These are phyloP conservation scores for Apiospora marii DNA, from an alignment of 2,329 filamentous ascomycete genomes.

Conservation along the genomic window DNA sequence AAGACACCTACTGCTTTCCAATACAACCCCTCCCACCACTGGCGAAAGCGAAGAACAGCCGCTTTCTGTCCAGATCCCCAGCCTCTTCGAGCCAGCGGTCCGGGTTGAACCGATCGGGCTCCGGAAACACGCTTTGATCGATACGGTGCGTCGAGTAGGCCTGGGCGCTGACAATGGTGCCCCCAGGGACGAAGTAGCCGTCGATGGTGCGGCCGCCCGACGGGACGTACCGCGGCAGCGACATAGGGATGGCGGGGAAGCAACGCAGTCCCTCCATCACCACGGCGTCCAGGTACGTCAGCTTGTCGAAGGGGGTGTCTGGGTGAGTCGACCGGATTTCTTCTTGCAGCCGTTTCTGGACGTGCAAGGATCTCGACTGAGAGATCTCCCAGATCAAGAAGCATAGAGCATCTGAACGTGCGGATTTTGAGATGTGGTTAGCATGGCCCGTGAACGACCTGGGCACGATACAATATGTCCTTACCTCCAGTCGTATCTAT, in stretches of 20 bases:
- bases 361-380: conserved; percentile 58
- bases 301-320: conserved; percentile 52
- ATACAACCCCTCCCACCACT: conserved; percentile 71
- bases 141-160: conserved; percentile 67
- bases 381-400: conserved; percentile 78
- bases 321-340: conserved; percentile 57
- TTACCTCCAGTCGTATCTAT: conserved; percentile 71
- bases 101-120: conserved; percentile 80
- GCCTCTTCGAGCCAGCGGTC: conserved; percentile 82
- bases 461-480: background rate
- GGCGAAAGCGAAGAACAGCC: conserved; percentile 71
- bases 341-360: conserved; percentile 60
- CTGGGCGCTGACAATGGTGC: conserved; percentile 67
- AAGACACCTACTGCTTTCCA: conserved; percentile 67
- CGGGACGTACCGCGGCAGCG: conserved; percentile 67
- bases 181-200: conserved; percentile 59
- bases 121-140: conserved; percentile 73
- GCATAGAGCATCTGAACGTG: conserved; percentile 63
- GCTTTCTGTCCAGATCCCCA: conserved; percentile 75
- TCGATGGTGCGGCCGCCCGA: conserved; percentile 62
- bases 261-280: conserved; percentile 68
- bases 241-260: conserved; percentile 72
- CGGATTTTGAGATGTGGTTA: background rate
- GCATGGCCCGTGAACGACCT: background rate
- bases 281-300: conserved; percentile 69